phyloP scores from a whole-genome alignment of 768 basidiomycete species.

The Gelatoporia subvermispora region DNA sequence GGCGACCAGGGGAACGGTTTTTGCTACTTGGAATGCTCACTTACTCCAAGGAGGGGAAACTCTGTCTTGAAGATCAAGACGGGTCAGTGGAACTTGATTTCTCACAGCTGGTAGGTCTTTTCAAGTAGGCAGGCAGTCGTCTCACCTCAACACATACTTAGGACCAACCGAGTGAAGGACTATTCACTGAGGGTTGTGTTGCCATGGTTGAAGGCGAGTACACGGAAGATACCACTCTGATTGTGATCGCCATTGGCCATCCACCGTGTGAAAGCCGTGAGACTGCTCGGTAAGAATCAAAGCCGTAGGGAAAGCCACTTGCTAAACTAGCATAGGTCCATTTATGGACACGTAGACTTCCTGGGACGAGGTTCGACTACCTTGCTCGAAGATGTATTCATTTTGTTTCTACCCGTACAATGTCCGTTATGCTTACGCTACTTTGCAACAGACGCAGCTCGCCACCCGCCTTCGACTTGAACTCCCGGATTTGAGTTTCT shows the following conservation, averaged over 20 bases:
- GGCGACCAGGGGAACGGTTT: constrained; percentile 85
- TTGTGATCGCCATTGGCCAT: constrained; percentile 93
- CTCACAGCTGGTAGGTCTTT: constrained; percentile 64
- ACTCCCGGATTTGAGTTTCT: constrained; percentile 75
- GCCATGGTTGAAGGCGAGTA: constrained; percentile 96
- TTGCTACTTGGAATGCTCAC: constrained; percentile 90
- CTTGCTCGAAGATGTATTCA: constrained; percentile 79
- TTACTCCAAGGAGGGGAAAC: constrained; percentile 83
- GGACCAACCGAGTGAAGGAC: constrained; percentile 89
- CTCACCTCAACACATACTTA: constrained; percentile 22
- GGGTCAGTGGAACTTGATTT: constrained; percentile 88
- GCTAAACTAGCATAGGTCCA: constrained; percentile 48
- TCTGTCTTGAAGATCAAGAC: constrained; percentile 92
- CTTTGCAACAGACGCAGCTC: constrained; percentile 48
- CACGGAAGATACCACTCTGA: constrained; percentile 83
- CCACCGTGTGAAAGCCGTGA: constrained; percentile 92
- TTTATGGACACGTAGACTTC: constrained; percentile 96
- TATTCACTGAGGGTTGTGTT: constrained; percentile 95
- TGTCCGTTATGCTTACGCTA: background rate
- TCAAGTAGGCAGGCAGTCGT: background rate
- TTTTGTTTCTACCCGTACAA: background rate
- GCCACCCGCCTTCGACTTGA: constrained; percentile 61
- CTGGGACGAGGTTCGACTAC: constrained; percentile 93
- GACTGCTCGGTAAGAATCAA: constrained; percentile 59
- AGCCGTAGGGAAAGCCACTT: background rate